Conservation (phyloP, 148 eudicot species). For the Tetragonia tetragonoides region DNA sequence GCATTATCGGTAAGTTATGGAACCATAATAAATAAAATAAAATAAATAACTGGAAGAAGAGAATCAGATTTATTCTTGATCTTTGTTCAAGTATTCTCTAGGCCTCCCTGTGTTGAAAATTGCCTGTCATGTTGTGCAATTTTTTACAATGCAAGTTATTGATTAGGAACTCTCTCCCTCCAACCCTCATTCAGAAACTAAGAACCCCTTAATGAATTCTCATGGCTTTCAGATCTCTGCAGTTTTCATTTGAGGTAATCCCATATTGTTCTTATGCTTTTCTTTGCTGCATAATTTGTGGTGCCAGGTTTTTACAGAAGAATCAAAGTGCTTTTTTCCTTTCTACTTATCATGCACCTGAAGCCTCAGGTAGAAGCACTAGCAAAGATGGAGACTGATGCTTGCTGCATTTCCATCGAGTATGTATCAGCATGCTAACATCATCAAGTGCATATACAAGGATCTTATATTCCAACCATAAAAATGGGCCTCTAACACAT, state of each 20-base stretch:
- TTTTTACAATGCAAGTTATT: no score
- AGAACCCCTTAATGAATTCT: no score
- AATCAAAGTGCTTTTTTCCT: slow-evolving; percentile 46
- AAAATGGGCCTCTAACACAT: neutral
- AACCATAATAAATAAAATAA: no score
- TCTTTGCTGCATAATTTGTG: neutral
- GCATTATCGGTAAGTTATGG: no score
- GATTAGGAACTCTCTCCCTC: no score
- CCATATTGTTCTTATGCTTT: neutral
- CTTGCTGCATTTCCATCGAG: neutral
- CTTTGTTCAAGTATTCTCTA: no score
- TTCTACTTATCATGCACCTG: slow-evolving; percentile 40
- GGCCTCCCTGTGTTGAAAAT: no score
- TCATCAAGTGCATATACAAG: neutral
- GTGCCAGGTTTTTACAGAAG: slow-evolving; percentile 60
- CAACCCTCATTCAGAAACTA: no score
- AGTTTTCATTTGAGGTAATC: neutral
- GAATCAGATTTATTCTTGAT: no score
- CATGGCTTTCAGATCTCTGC: neutral
- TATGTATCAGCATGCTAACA: neutral
- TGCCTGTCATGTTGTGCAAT: no score
- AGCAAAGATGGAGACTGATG: slow-evolving; percentile 30
- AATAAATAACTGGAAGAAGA: no score
- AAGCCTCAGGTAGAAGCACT: slow-evolving; percentile 19
- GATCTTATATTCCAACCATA: neutral